Base-by-base conservation (phyloP, 345 rosid species). In the Erucastrum elatum region DNA sequence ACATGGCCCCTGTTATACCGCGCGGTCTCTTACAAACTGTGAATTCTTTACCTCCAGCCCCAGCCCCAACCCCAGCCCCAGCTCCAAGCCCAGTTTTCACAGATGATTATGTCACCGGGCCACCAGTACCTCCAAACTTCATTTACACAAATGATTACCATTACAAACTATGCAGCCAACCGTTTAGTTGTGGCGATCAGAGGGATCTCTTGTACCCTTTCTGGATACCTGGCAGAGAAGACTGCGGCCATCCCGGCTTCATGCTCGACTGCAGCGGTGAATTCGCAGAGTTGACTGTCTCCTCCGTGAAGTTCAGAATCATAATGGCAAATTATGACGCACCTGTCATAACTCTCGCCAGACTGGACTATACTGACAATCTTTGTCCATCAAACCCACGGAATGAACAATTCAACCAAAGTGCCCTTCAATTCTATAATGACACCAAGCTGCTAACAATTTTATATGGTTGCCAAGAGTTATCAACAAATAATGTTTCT, bases 1-100 rank as follows among this genome's bases (percentile, higher is more conserved):
- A n/a, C n/a, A n/a, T n/a, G n/a, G n/a, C n/a, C n/a, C 80, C 87
- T 2, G 77, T 87, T n/a, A 0, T n/a, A 82, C 86, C 96, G 1
- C 90, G 87, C 31, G 0, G 39, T 30, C 91, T 90, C 75, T 0
- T 78, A 12, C 3, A 3, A 16, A 8, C 74, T 26, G 0, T 88
- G 35, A 8, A 66, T 0, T 0, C 34, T 41, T 0, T 84, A 77
- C 87, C 93, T 29, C 98, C 96, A 15, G 88, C 12, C 46, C 49
- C 88, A 15, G 88, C 12, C 46, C 49, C 88, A n/a, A 53, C 44
- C 10, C 44, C 44, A 41, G n/a, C n/a, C 49, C 41, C 77, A 82
- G 86, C 92, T 58, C 96, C 93, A 35, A 68, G 1, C 21, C 86
- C 87, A 1, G 60, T 77, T 68, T 82, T 93, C 61, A 68, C 75